Conservation (phyloP, 139 green algal genomes). For the Deuterostichococcus epilithicus region DNA sequence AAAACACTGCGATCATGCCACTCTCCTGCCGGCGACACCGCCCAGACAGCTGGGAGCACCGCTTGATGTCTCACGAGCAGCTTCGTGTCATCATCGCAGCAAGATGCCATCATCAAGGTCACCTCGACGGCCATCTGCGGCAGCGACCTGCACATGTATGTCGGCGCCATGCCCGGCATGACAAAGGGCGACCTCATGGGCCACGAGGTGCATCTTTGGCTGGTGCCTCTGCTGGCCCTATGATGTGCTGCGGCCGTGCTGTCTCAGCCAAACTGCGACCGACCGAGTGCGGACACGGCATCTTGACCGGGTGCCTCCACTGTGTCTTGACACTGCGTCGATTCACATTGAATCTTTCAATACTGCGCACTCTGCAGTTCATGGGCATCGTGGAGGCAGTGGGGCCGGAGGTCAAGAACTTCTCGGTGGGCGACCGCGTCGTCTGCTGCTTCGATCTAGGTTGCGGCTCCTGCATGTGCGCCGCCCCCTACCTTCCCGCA, state of each 20-base stretch:
- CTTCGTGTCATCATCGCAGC: conserved; percentile 19
- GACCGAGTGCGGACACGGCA: not conserved
- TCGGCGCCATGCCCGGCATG: conserved; percentile 56
- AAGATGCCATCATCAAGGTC: conserved; percentile 59
- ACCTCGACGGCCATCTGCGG: conserved; percentile 70
- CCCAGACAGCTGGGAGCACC: too few relatives aligned
- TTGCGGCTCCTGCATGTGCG: conserved; percentile 51
- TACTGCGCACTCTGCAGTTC: conserved; percentile 38
- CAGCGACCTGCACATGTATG: conserved; percentile 70
- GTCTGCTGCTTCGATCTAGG: conserved; percentile 69
- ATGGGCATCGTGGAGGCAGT: conserved; percentile 64
- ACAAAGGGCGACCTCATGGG: conserved; percentile 61
- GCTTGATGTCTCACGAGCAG: too few relatives aligned
- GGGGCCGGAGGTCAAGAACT: conserved; percentile 35
- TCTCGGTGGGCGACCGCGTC: conserved; percentile 61
- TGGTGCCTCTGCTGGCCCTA: not conserved
- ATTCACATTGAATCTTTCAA: not conserved
- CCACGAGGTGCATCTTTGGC: conserved; percentile 31
- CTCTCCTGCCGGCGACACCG: too few relatives aligned
- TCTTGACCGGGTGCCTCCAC: not conserved
- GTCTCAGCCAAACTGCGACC: not conserved
- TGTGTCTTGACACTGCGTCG: not conserved
- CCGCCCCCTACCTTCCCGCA: too few relatives aligned
- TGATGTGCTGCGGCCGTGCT: not conserved
- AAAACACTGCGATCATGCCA: too few relatives aligned